These are phyloP conservation scores for Aureobasidium pullulans DNA, from an alignment of 2,329 filamentous ascomycete species.

Conservation along the genomic window DNA sequence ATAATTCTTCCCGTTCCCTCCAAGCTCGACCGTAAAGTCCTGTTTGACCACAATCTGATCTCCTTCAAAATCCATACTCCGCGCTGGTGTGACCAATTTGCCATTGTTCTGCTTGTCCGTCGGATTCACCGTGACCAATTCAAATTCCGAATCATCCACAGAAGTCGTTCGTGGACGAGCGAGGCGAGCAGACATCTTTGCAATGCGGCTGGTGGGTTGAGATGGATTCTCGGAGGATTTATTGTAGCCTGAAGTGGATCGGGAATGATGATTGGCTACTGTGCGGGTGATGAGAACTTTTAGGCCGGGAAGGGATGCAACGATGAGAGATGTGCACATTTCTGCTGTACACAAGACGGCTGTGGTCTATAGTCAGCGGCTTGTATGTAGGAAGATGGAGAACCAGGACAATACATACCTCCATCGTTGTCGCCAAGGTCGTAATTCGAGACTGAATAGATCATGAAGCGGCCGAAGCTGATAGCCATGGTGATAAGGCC, in stretches of 20 bases:
- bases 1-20: neutral
- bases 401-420: neutral
- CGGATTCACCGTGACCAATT: neutral
- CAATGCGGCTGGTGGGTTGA: neutral
- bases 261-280: neutral
- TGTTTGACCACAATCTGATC: neutral
- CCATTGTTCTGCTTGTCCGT: neutral
- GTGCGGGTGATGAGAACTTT: conserved; percentile 1
- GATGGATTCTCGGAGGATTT: neutral
- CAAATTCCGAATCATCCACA: neutral
- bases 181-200: neutral
- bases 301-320: conserved; percentile 6
- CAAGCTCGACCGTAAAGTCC: neutral
- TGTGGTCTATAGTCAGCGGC: neutral
- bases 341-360: conserved; percentile 12
- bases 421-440: conserved; percentile 3
- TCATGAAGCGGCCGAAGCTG: conserved; percentile 5
- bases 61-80: neutral
- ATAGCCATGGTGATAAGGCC: conserved; percentile 9
- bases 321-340: conserved; percentile 8
- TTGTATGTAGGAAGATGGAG: no score
- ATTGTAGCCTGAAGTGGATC: neutral
- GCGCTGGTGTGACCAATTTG: neutral
- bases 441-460: neutral
- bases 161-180: neutral